Base-by-base conservation (phyloP, 345 rosid genomes). In the Citrus maxima region DNA sequence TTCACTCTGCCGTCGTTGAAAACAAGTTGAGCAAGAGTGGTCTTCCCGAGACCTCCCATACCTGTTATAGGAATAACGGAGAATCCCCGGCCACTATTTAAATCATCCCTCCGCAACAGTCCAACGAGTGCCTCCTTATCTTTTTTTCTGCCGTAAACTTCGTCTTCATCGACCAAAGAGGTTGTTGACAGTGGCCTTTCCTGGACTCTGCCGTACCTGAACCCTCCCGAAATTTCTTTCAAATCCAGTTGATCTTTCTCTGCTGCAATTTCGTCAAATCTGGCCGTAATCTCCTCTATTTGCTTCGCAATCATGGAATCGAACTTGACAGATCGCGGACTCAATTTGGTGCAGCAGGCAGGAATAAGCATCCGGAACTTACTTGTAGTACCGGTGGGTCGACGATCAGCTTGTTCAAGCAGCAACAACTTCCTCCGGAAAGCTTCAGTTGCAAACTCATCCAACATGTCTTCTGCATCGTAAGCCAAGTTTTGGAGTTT, bases 31-130 rank as follows among this genome's bases (percentile, higher is more conserved):
- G 82, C 71, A 7, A 81, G 68, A 10, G 84, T 81, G 2, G 80
- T 81, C 60, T 81, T 81, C 3, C 84, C 84, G 0, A 67, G 2
- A 2, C 86, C 86, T 0, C 80, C 86, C 72, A 75, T 72, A 9
- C 87, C 87, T 0, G n/a, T 21, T 0, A 84, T 81, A 9, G 84
- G 54, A 21, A 84, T 27, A 38, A 84, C 87, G 1, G 67, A 22
- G 5, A 79, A 28, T n/a, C 72, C 27, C 0, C 6, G 7, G 18
- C 0, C 56, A 25, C 12, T 22, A 4, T 21, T 63, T 16, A 63
- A 58, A 10, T 65, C 34, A 35, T 25, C 49, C 34, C 22, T 34
- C 59, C 75, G 4, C 27, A 83, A 35, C 60, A 75, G 2, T 1
- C 51, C 28, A 54, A 75, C 18, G 0, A 84, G 62, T 1, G 8